These are phyloP conservation scores for Aurinia saxatilis DNA, from an alignment of 345 rosid species.

Conservation along the genomic window DNA sequence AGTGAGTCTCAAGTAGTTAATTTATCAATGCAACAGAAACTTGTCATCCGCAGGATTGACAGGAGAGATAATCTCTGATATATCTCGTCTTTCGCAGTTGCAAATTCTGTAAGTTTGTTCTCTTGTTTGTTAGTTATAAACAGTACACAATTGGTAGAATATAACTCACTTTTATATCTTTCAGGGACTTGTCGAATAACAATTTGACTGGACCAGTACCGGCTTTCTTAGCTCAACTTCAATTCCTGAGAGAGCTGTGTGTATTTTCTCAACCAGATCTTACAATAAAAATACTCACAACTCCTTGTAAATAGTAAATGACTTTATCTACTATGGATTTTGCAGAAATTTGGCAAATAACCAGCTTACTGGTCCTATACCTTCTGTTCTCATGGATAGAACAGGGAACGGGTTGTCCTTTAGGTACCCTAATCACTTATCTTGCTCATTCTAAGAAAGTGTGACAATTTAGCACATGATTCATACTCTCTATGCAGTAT, in stretches of 20 bases:
- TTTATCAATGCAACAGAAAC: slow-evolving; percentile 26
- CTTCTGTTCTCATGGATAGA: slow-evolving; percentile 23
- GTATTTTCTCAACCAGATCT: slow-evolving; percentile 18
- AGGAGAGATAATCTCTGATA: slow-evolving; percentile 27
- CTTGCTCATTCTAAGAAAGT: background rate
- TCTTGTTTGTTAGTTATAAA: background rate
- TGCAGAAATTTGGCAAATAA: slow-evolving; percentile 39
- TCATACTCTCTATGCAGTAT: slow-evolving; percentile 12
- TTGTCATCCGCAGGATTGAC: slow-evolving; percentile 33
- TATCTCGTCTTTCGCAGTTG: slow-evolving; percentile 28
- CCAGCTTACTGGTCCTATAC: slow-evolving; percentile 37
- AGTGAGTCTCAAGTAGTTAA: background rate
- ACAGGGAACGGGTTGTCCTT: background rate
- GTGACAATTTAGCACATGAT: background rate
- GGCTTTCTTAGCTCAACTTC: slow-evolving; percentile 30
- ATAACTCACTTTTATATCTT: background rate
- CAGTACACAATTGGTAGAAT: background rate
- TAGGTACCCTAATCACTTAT: slow-evolving; percentile 13
- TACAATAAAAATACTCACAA: background rate
- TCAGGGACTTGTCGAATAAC: slow-evolving; percentile 49
- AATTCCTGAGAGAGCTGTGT: slow-evolving; percentile 32
- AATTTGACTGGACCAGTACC: slow-evolving; percentile 42
- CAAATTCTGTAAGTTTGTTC: slow-evolving; percentile 34
- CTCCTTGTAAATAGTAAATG: background rate
- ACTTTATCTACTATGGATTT: background rate